Evolutionary conservation across 2,329 filamentous ascomycete genomes (phyloP).

Genomic region (Camillea tinctor): DNA sequence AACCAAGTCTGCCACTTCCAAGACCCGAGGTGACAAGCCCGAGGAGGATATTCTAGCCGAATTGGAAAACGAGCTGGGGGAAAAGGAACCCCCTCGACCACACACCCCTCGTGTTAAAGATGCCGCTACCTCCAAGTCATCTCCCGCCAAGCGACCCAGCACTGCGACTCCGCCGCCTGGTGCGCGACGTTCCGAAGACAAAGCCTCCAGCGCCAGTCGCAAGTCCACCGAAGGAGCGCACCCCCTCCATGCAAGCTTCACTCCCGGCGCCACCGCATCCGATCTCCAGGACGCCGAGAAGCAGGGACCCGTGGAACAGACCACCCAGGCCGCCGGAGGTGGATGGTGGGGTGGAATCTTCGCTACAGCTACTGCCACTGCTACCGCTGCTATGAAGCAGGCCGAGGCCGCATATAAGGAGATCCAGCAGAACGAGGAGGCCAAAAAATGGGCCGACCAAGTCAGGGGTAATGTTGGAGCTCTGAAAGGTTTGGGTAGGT

Average conservation of each 20-base stretch:
- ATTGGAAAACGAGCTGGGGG: constrained; percentile 73
- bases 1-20: constrained; percentile 49
- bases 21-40: constrained; percentile 38
- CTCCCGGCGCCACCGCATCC: constrained; percentile 64
- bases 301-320: constrained; percentile 47
- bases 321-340: constrained; percentile 48
- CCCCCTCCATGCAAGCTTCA: constrained; percentile 70
- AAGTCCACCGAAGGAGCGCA: constrained; percentile 78
- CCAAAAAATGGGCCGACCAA: constrained; percentile 93
- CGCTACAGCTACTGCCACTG: constrained; percentile 66
- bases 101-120: constrained; percentile 75
- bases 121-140: constrained; percentile 44
- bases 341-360: constrained; percentile 89
- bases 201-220: constrained; percentile 45
- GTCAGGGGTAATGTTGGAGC: constrained; percentile 84
- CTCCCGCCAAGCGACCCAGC: constrained; percentile 48
- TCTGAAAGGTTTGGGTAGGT: constrained; percentile 71
- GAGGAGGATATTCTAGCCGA: constrained; percentile 83
- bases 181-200: constrained; percentile 65
- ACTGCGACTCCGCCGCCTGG: constrained; percentile 49
- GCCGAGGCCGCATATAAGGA: constrained; percentile 92
- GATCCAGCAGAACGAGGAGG: constrained; percentile 94
- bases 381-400: constrained; percentile 77
- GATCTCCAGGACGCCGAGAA: constrained; percentile 59
- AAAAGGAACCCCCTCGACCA: constrained; percentile 71